Evolutionary conservation across 495 filamentous ascomycete genomes (phyloP), one percentile per base, ranked within the genome.

Genomic region (Penicillium roqueforti): DNA sequence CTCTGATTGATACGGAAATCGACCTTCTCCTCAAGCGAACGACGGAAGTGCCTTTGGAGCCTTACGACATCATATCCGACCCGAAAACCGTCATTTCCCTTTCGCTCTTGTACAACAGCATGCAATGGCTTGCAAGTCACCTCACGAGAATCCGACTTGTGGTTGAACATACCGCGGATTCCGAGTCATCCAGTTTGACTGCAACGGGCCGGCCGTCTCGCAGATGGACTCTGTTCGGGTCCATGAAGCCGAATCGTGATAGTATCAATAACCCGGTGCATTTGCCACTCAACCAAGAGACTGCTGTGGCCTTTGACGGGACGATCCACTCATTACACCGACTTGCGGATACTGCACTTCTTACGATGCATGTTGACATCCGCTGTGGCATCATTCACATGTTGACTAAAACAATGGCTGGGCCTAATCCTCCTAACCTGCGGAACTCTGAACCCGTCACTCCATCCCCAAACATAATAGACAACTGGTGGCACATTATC

Each of bases 61-160:
- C 84, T 3, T 83, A 83, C 60, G 90, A 96, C 62, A 83, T 99
- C 36, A 91, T 99, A 60, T 83, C 84, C 3, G 95, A 99, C 61
- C 82, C 87, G 18, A 93, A 97, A 62, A 86, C 85, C 2, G 86
- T 97, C 28, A 79, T 85, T 43, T 83, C 88, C 10, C 72, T 97
- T 31, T 96, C 90, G 56, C 81, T 96, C 42, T 78, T 99, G 19
- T 91, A 93, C 65, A 95, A 88, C 54, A 97, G 92, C 78, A 95
- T 96, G 92, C 88, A 93, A 80, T 98, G 93, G 93, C 84, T 98
- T 22, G 85, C 87, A 50, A 86, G 82, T 60, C 90, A 90, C 67
- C 80, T 96, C 16, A 64, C 75, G 11, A 78, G 87, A 48, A 78
- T 97, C 34, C 84, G 92, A 22, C 84, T 87, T 57, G 86, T 95